Evolutionary conservation across 2,329 filamentous ascomycete species (phyloP).

Genomic region (Arthrobotrys iridis): DNA sequence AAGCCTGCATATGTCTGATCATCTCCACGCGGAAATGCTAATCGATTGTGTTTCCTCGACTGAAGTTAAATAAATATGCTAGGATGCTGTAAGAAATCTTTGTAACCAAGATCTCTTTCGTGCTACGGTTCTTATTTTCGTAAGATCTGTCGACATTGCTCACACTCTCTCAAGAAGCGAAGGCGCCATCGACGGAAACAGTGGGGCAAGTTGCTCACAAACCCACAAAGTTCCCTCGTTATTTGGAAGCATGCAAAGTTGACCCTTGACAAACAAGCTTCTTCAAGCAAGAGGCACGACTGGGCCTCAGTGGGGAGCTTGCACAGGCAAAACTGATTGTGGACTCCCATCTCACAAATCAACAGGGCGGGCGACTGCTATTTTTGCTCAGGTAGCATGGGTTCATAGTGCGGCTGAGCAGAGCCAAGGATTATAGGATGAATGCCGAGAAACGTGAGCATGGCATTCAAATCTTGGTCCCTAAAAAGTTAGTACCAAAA

Average conservation of each 20-base stretch:
- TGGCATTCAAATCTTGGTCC: constrained; percentile 24
- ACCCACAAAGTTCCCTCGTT: background rate
- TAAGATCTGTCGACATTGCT: constrained; percentile 17
- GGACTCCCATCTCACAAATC: constrained; percentile 19
- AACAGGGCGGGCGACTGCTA: constrained; percentile 28
- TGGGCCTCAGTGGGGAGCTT: background rate
- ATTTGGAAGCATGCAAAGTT: constrained; percentile 50
- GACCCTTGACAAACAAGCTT: constrained; percentile 3
- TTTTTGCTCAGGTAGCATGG: constrained; percentile 49
- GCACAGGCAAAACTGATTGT: constrained; percentile 27
- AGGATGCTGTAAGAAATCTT: background rate
- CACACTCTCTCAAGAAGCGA: constrained; percentile 13
- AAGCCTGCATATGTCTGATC: constrained; percentile 25
- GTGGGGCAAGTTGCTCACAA: constrained; percentile 3
- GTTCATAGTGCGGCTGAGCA: constrained; percentile 50
- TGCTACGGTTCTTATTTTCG: constrained; percentile 1
- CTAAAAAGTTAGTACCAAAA: constrained; percentile 15
- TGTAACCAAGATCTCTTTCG: constrained; percentile 11
- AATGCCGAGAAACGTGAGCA: constrained; percentile 15
- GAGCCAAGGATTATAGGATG: constrained; percentile 27
- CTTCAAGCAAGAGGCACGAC: constrained; percentile 19
- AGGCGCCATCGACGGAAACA: constrained; percentile 10
- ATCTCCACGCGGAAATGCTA: background rate
- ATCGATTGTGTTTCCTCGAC: background rate
- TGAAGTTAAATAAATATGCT: background rate